These are phyloP conservation scores for Gynandropsis gynandra DNA, from an alignment of 345 rosid species.

Conservation along the genomic window DNA sequence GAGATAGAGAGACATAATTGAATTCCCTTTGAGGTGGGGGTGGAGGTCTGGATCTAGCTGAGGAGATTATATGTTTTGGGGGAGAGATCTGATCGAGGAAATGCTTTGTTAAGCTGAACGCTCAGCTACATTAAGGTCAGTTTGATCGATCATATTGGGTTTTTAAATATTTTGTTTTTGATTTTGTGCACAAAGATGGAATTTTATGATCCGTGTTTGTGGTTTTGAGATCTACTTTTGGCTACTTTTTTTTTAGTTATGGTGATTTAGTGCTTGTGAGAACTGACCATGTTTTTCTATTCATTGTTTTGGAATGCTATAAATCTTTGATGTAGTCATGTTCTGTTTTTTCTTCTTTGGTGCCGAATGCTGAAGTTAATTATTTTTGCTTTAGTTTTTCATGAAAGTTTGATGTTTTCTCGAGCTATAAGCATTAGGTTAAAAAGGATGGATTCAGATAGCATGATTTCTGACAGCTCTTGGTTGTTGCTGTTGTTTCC, in stretches of 20 bases:
- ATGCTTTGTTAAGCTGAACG: constrained; percentile 22
- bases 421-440: no score
- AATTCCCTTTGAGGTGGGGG: constrained; percentile 10
- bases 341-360: no score
- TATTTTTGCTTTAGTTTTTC: constrained; percentile 1
- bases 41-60: constrained; percentile 11
- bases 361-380: constrained; percentile 1
- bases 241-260: constrained; percentile 5
- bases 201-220: no score
- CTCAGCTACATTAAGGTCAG: constrained; percentile 23
- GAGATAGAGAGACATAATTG: neutral
- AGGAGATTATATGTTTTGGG: no score
- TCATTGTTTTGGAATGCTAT: constrained; percentile 1
- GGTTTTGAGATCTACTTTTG: no score
- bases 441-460: no score
- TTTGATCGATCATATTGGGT: constrained; percentile 11
- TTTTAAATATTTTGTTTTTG: constrained; percentile 5
- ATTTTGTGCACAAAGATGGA: no score
- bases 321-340: neutral
- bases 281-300: constrained; percentile 19
- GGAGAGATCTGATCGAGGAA: neutral
- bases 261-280: constrained; percentile 11
- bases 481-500: no score
- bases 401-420: constrained; percentile 17
- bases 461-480: no score